phyloP scores from a whole-genome alignment of 2,329 filamentous ascomycete genomes.

The Penicillium hesseltinei region DNA sequence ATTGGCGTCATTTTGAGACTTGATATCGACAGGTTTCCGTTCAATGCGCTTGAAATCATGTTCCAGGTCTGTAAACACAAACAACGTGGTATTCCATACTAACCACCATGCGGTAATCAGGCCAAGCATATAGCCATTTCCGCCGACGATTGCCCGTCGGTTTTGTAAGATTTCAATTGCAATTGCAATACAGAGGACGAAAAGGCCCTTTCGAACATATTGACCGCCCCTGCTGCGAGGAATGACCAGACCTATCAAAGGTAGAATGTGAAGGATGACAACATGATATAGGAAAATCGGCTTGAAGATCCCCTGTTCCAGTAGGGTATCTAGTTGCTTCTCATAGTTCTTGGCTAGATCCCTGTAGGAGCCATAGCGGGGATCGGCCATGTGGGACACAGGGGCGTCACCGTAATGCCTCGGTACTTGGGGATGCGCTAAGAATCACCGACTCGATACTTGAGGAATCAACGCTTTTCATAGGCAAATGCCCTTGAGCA shows the following conservation, averaged over 20 bases:
- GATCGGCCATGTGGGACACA: conserved; percentile 27
- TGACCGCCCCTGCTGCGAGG: conserved; percentile 42
- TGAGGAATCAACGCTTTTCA: not conserved
- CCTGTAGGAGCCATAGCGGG: conserved; percentile 27
- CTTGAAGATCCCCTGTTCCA: conserved; percentile 30
- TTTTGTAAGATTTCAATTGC: conserved; percentile 45
- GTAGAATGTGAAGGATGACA: conserved; percentile 30
- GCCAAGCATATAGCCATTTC: conserved; percentile 55
- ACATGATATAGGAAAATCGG: conserved; percentile 40
- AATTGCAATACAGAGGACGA: conserved; percentile 44
- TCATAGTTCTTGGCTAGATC: conserved; percentile 27
- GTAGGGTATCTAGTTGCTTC: conserved; percentile 22
- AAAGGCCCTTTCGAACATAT: conserved; percentile 47
- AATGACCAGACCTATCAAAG: conserved; percentile 53
- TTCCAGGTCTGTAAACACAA: conserved; percentile 57
- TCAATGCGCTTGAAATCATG: conserved; percentile 58
- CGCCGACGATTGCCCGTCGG: conserved; percentile 50
- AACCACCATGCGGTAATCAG: conserved; percentile 54
- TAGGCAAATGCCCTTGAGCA: not conserved
- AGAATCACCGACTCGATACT: not conserved
- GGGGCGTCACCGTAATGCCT: not conserved
- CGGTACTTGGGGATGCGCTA: not conserved
- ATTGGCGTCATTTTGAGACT: not conserved
- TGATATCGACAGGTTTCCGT: conserved; percentile 21
- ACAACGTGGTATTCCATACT: conserved; percentile 53